These are phyloP conservation scores for Rubia peregrina DNA, from an alignment of 305 asterid species.

Conservation along the genomic window DNA sequence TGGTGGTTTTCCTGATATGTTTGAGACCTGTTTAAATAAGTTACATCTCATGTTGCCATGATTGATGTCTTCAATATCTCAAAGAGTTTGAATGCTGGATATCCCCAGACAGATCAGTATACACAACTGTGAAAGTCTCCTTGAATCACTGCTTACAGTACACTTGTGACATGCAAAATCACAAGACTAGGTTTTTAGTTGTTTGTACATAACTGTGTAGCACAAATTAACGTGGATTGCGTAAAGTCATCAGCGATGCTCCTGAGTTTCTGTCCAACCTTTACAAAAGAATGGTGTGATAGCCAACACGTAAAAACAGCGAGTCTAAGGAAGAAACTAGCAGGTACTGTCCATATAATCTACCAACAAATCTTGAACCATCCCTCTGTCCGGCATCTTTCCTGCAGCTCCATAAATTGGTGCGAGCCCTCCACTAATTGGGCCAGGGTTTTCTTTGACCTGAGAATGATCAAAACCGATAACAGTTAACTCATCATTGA, in stretches of 20 bases:
- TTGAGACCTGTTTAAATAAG: conserved; percentile 15
- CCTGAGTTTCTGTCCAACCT: conserved; percentile 4
- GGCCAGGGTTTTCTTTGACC: conserved; percentile 96
- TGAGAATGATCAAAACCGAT: conserved; percentile 22
- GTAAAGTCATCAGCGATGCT: neutral
- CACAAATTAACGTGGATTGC: neutral
- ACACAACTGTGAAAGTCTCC: neutral
- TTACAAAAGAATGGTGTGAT: conserved; percentile 20
- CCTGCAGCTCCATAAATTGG: conserved; percentile 99
- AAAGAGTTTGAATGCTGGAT: neutral
- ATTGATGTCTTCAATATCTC: neutral
- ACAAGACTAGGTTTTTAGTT: neutral
- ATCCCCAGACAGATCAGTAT: neutral
- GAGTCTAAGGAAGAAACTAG: conserved; percentile 28
- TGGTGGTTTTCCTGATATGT: neutral
- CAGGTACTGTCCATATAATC: conserved; percentile 87
- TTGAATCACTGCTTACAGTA: neutral
- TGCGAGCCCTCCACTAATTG: conserved; percentile 81
- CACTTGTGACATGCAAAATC: neutral
- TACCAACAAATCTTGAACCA: conserved; percentile 81
- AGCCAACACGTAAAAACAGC: neutral
- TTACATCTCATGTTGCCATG: neutral
- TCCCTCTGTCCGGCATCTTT: conserved; percentile 88
- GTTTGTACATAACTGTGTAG: neutral
- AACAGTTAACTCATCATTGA: neutral